phyloP scores from a whole-genome alignment of 495 filamentous ascomycete species.

The Trichoderma asperelloides region DNA sequence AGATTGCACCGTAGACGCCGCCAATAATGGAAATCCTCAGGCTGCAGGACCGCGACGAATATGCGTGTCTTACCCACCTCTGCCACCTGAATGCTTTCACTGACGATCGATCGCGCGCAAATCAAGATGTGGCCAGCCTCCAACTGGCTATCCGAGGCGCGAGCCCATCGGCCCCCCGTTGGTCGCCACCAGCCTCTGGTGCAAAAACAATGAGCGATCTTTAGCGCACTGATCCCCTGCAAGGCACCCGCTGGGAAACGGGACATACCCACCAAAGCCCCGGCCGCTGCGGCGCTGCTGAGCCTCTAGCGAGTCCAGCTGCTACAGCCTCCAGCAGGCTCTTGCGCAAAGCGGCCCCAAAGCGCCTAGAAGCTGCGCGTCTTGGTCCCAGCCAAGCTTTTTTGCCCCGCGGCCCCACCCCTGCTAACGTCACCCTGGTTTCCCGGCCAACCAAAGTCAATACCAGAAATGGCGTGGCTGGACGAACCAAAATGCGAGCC shows the following conservation, averaged over 20 bases:
- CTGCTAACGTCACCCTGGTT: neutral
- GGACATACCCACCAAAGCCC: neutral
- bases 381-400: neutral
- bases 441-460: neutral
- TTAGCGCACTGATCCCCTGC: neutral
- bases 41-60: neutral
- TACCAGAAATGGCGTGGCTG: constrained; percentile 3
- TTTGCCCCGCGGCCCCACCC: neutral
- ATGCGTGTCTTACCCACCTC: constrained; percentile 1
- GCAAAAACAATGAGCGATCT: neutral
- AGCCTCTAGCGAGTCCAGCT: neutral
- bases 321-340: neutral
- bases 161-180: neutral
- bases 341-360: neutral
- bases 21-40: neutral
- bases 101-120: neutral
- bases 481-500: constrained; percentile 3
- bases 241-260: constrained; percentile 1
- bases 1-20: neutral
- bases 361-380: neutral
- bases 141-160: no score
- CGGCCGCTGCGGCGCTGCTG: neutral
- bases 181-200: neutral
- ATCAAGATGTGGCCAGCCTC: neutral
- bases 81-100: neutral